Evolutionary conservation across 306 rosid genomes (phyloP), one percentile per base, ranked within the genome.

Genomic region (Rosa persica): DNA sequence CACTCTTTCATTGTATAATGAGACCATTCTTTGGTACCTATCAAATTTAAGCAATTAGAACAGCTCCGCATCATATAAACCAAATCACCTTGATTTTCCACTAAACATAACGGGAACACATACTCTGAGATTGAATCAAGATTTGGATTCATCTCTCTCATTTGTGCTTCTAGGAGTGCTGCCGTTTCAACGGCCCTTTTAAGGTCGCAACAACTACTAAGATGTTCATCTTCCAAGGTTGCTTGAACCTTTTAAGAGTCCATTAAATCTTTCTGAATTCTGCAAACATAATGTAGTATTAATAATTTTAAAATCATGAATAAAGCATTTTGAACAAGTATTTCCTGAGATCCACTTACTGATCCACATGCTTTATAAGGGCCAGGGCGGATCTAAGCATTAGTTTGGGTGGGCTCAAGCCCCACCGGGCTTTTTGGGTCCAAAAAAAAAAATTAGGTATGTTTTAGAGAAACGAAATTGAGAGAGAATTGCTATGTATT

Each of bases 101-200:
- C 22, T 39, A 42, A 52, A 51, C 22, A 51, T 52, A 13, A 36
- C 75, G 61, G 46, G 44, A 47, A 57, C 70, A 61, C 89, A 13
- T 92, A 92, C 98, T 94, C 98, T 27, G 98, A 81, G 64, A 92
- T 92, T 47, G 96, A 94, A 85, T 92, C 98, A 79, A 94, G 98
- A 87, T 92, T 94, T 46, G 98, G 97, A 88, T 85, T 92, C 96
- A 94, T 89, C 82, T 92, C 98, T 83, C 90, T 94, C 85, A 94
- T 73, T 55, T 92, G 95, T 70, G 97, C 91, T 87, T 94, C 97
- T 66, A 92, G 78, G 75, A 92, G 75, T 6, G 89, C 78, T 11
- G 88, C 95, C 87, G 81, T 87, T 88, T 89, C 97, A 76, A 89
- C 86, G 75, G 89, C 90, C 81, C 81, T 86, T 85, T 89, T 90